phyloP scores from a whole-genome alignment of 352 stramenopile species.

The Thalassiosira ordinaria region DNA sequence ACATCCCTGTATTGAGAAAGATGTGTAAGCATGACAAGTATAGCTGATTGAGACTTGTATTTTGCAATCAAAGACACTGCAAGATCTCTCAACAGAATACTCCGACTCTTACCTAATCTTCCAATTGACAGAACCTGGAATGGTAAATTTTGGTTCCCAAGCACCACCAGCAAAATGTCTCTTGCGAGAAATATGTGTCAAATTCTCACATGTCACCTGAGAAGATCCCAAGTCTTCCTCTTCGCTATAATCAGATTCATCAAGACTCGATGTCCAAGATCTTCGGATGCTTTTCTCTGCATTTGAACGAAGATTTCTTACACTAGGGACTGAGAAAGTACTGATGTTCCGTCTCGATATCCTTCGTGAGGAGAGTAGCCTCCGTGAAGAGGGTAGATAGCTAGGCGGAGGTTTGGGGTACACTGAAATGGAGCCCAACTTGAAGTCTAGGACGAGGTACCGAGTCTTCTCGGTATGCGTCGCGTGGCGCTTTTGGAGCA shows the following conservation, averaged over 20 bases:
- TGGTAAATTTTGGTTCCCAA: conserved; percentile 47
- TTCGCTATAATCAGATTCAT: too few relatives aligned
- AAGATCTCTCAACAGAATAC: too few relatives aligned
- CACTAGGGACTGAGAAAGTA: too few relatives aligned
- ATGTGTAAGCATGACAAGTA: background rate
- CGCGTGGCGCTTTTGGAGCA: conserved; percentile 43
- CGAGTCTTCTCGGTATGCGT: conserved; percentile 32
- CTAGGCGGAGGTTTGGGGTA: conserved; percentile 47
- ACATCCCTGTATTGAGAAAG: conserved; percentile 43
- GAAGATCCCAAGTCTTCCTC: too few relatives aligned
- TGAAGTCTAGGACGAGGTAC: conserved; percentile 52
- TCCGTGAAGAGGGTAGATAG: too few relatives aligned
- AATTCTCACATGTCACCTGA: conserved; percentile 27
- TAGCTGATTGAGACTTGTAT: background rate
- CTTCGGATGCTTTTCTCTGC: too few relatives aligned
- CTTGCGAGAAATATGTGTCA: conserved; percentile 35
- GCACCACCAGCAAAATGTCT: conserved; percentile 13
- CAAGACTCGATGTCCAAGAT: too few relatives aligned
- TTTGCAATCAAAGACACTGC: too few relatives aligned
- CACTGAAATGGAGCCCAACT: conserved; percentile 23
- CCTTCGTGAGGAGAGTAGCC: too few relatives aligned
- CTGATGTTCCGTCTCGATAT: conserved; percentile 1
- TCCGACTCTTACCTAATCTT: conserved; percentile 53
- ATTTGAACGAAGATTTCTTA: conserved; percentile 14
- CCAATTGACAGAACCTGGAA: conserved; percentile 39